Evolutionary conservation across 139 green algal species (phyloP).

Genomic region (Chlorella sp.): DNA sequence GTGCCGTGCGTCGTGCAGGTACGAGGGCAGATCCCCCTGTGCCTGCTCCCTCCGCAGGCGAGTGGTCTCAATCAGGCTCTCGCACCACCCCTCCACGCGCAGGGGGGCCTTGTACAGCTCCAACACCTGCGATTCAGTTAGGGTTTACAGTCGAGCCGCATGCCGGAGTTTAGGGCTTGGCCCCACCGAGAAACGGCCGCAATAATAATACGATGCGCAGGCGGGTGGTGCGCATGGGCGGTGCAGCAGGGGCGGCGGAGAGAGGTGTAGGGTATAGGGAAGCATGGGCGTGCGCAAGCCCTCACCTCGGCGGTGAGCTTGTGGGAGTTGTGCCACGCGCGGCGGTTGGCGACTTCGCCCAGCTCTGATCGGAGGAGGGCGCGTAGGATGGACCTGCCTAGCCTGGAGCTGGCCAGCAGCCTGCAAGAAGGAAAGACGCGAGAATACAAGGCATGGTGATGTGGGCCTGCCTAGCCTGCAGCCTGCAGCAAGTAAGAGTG

Average conservation of each 20-base stretch:
- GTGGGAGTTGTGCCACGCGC: conserved; percentile 53
- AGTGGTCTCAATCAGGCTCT: conserved; percentile 48
- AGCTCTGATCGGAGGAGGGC: conserved; percentile 67
- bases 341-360: conserved; percentile 57
- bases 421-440: too few species aligned
- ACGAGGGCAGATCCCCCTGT: conserved; percentile 20
- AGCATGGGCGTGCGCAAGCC: too few species aligned
- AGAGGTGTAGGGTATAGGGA: too few species aligned
- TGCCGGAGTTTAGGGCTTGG: too few species aligned
- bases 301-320: conserved; percentile 45
- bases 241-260: too few species aligned
- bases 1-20: conserved; percentile 15
- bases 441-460: too few species aligned
- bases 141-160: too few species aligned
- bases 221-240: too few species aligned
- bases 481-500: too few species aligned
- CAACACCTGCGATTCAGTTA: conserved; percentile 45
- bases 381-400: conserved; percentile 63
- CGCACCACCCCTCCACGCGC: conserved; percentile 58
- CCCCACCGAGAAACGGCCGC: too few species aligned
- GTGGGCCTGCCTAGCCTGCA: too few species aligned
- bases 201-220: too few species aligned
- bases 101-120: conserved; percentile 66
- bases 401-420: conserved; percentile 42
- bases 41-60: conserved; percentile 14